These are phyloP conservation scores for Karstenula rhodostoma DNA, from an alignment of 2,329 filamentous ascomycete species.

Conservation along the genomic window DNA sequence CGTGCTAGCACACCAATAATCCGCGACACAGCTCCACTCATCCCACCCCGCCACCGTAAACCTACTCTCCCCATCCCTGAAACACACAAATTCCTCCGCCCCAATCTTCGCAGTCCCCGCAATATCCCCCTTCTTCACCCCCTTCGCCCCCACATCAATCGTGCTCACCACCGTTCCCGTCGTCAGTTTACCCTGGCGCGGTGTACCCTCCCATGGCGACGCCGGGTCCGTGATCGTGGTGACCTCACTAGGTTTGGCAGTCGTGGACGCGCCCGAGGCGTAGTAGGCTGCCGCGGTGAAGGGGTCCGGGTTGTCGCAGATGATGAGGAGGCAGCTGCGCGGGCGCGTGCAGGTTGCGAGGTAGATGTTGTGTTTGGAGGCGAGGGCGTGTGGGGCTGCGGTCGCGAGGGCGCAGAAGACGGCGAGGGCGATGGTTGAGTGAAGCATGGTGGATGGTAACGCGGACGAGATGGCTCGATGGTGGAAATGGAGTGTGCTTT, in stretches of 20 bases:
- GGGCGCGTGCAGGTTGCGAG: conserved; percentile 19
- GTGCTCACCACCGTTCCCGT: neutral
- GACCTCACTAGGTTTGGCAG: conserved; percentile 11
- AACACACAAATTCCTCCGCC: conserved; percentile 23
- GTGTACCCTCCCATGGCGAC: conserved; percentile 18
- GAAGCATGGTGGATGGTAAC: neutral
- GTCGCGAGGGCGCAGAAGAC: neutral
- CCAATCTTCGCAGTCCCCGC: conserved; percentile 18
- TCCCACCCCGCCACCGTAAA: conserved; percentile 11
- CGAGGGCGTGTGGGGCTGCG: neutral
- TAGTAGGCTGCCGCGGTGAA: conserved; percentile 24
- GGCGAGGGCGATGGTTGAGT: neutral
- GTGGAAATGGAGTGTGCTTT: neutral
- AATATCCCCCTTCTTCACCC: conserved; percentile 13
- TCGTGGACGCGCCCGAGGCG: conserved; percentile 15
- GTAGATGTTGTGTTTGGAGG: conserved; percentile 8
- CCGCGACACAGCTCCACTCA: conserved; percentile 7
- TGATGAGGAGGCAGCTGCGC: conserved; percentile 4
- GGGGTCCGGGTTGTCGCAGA: neutral
- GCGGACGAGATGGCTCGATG: neutral
- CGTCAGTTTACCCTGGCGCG: neutral
- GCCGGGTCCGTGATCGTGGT: conserved; percentile 15
- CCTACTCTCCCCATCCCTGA: conserved; percentile 19
- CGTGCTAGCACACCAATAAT: conserved; percentile 17
- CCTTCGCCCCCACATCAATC: neutral